phyloP scores from a whole-genome alignment of 208 protist species.

The Trypanosoma cruzi region DNA sequence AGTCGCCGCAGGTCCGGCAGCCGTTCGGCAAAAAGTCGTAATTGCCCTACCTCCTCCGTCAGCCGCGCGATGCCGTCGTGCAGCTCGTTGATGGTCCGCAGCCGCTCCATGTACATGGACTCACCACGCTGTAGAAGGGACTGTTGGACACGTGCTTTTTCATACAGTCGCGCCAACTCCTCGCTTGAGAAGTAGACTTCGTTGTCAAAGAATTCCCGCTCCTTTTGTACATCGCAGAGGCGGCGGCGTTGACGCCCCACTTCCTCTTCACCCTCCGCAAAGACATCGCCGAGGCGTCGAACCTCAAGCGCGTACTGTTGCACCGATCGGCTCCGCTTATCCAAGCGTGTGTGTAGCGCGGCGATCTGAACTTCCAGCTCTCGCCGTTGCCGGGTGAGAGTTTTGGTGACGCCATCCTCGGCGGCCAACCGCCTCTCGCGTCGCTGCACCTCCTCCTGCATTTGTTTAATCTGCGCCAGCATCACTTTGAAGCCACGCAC shows the following conservation, averaged over 20 bases:
- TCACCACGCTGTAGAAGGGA: slow-evolving; percentile 94
- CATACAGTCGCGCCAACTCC: slow-evolving; percentile 95
- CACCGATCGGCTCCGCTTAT: slow-evolving; percentile 44
- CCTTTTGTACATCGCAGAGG: slow-evolving; percentile 92
- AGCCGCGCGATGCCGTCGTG: slow-evolving; percentile 57
- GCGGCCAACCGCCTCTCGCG: slow-evolving; percentile 50
- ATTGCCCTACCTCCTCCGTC: slow-evolving; percentile 46
- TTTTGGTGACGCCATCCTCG: slow-evolving; percentile 50
- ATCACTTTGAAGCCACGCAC: slow-evolving; percentile 95
- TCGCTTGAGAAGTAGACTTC: slow-evolving; percentile 95
- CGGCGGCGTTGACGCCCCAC: slow-evolving; percentile 90
- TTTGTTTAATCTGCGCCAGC: slow-evolving; percentile 92
- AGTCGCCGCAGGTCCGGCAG: slow-evolving; percentile 68
- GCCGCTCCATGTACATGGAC: slow-evolving; percentile 90
- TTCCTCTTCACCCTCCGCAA: slow-evolving; percentile 91
- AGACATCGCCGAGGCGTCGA: slow-evolving; percentile 92
- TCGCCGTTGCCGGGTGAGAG: slow-evolving; percentile 49
- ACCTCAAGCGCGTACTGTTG: slow-evolving; percentile 78
- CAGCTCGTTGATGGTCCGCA: slow-evolving; percentile 63
- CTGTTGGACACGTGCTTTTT: slow-evolving; percentile 96
- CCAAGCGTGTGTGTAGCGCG: slow-evolving; percentile 34
- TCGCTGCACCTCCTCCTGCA: slow-evolving; percentile 94
- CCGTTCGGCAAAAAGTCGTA: slow-evolving; percentile 46
- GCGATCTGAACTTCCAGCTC: slow-evolving; percentile 51
- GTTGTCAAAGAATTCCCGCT: slow-evolving; percentile 93